phyloP scores from a whole-genome alignment of 768 basidiomycete species.

The Suillus hirtellus region DNA sequence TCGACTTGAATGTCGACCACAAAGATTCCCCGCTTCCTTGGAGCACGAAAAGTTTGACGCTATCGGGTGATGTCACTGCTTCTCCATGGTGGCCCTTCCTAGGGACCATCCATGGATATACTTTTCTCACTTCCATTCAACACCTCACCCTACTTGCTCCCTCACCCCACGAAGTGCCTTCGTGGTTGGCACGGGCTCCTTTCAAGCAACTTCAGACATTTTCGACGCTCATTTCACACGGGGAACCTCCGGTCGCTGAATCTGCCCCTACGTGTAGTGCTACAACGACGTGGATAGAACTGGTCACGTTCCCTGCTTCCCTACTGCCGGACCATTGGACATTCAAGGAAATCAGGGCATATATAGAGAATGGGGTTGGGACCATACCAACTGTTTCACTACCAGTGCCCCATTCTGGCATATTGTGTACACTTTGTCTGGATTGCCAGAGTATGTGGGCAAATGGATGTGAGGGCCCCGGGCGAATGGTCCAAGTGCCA shows the following conservation, averaged over 20 bases:
- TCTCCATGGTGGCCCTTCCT: constrained; percentile 35
- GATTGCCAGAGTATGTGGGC: neutral
- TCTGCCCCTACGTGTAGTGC: neutral
- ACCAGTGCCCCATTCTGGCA: neutral
- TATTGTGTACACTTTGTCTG: neutral
- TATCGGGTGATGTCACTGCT: constrained; percentile 30
- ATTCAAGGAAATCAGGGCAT: neutral
- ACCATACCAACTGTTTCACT: neutral
- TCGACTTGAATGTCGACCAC: neutral
- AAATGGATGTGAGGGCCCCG: neutral
- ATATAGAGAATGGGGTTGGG: neutral
- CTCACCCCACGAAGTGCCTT: constrained; percentile 8
- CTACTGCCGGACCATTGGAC: neutral
- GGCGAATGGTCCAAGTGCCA: neutral
- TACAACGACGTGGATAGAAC: no score
- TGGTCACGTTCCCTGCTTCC: neutral
- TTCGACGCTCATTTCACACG: neutral
- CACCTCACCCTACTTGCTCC: constrained; percentile 33
- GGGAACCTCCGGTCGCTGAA: neutral
- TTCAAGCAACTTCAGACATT: constrained; percentile 29
- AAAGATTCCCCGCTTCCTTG: constrained; percentile 28
- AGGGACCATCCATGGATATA: constrained; percentile 29
- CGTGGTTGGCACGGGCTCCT: constrained; percentile 23
- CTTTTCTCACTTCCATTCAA: constrained; percentile 37
- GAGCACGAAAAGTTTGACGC: constrained; percentile 25